phyloP scores from a whole-genome alignment of 2,329 filamentous ascomycete genomes.

The Delphinella strobiligena region DNA sequence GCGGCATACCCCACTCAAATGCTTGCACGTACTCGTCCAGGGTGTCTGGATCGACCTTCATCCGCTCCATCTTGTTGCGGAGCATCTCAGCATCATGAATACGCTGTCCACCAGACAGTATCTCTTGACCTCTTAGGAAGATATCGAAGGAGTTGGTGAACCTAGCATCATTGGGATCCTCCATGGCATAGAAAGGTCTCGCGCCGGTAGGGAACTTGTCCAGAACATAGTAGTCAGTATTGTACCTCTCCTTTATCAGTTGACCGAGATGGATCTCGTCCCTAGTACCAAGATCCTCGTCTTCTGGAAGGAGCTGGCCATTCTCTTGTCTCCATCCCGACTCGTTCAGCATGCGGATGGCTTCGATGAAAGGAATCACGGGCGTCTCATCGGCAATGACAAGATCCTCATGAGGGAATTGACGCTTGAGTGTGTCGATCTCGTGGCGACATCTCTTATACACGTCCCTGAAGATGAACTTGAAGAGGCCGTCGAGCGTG shows the following conservation, averaged over 20 bases:
- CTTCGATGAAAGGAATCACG: slow-evolving; percentile 67
- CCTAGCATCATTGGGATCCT: slow-evolving; percentile 57
- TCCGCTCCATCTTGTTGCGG: slow-evolving; percentile 62
- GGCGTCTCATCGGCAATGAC: slow-evolving; percentile 80
- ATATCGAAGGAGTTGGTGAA: slow-evolving; percentile 92
- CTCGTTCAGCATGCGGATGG: slow-evolving; percentile 66
- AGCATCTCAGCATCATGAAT: slow-evolving; percentile 70
- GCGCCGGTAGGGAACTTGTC: slow-evolving; percentile 84
- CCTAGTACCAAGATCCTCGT: slow-evolving; percentile 72
- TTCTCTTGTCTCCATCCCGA: slow-evolving; percentile 68
- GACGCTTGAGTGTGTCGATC: slow-evolving; percentile 65
- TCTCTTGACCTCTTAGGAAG: slow-evolving; percentile 85
- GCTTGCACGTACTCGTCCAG: slow-evolving; percentile 87
- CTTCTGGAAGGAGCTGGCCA: slow-evolving; percentile 54
- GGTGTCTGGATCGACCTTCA: slow-evolving; percentile 63
- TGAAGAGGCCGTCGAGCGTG: slow-evolving; percentile 68
- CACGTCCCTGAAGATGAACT: slow-evolving; percentile 62
- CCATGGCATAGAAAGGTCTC: slow-evolving; percentile 85
- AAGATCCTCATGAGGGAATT: slow-evolving; percentile 77
- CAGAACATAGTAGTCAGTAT: slow-evolving; percentile 84
- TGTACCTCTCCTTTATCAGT: slow-evolving; percentile 73
- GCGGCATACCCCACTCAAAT: slow-evolving; percentile 79
- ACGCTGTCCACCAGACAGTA: slow-evolving; percentile 84
- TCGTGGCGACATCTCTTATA: slow-evolving; percentile 59
- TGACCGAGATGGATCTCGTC: slow-evolving; percentile 80